Evolutionary conservation across 768 basidiomycete genomes (phyloP).

Genomic region (Hortiboletus flavorubellus): DNA sequence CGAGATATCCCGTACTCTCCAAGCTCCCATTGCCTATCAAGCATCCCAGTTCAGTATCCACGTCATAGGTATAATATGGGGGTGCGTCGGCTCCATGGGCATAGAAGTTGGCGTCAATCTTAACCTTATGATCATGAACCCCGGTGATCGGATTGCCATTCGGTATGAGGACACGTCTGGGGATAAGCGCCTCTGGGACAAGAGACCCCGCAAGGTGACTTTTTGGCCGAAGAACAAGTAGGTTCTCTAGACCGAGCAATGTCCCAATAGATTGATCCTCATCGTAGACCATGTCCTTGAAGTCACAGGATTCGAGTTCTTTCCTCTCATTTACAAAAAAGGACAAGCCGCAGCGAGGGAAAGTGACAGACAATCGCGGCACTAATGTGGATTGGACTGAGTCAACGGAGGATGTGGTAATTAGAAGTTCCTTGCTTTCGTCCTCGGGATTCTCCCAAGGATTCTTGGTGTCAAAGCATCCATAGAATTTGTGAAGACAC

Average conservation of each 20-base stretch:
- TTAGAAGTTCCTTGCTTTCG: neutral
- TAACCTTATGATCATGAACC: too few species aligned
- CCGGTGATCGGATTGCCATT: neutral
- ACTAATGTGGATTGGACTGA: neutral
- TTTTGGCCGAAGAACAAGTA: slow-evolving; percentile 25
- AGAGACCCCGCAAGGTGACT: neutral
- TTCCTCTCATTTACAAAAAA: slow-evolving; percentile 33
- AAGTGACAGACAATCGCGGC: slow-evolving; percentile 13
- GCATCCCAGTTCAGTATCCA: neutral
- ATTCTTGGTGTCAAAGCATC: too few species aligned
- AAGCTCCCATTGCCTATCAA: neutral
- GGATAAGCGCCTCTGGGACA: neutral
- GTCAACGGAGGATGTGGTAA: slow-evolving; percentile 2
- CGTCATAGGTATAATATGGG: neutral
- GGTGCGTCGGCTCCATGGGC: neutral
- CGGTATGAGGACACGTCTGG: neutral
- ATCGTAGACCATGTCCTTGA: slow-evolving; percentile 38
- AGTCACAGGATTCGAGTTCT: slow-evolving; percentile 36
- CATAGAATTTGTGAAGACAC: neutral
- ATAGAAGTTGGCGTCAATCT: too few species aligned
- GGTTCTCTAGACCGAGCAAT: slow-evolving; percentile 38
- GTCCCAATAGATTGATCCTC: slow-evolving; percentile 36
- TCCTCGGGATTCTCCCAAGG: too few species aligned
- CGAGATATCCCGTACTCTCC: neutral
- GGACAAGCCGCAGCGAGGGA: slow-evolving; percentile 36